These are phyloP conservation scores for Linaria vulgaris DNA, from an alignment of 257 asterid genomes.

Conservation along the genomic window DNA sequence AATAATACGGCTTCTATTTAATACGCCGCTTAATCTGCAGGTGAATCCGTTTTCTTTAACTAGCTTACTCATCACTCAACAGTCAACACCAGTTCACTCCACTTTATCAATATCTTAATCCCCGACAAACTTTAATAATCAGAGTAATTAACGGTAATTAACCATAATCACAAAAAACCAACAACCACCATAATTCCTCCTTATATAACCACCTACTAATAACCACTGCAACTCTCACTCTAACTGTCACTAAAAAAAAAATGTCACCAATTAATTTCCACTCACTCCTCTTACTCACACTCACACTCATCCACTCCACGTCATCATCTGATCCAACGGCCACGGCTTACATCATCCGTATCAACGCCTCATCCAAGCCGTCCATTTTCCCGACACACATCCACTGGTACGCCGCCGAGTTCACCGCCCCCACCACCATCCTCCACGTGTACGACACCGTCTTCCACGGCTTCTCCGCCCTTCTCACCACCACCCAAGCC, in stretches of 20 bases:
- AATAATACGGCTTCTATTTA: neutral
- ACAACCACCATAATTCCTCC: constrained; percentile 38
- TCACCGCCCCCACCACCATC: constrained; percentile 60
- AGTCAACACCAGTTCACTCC: constrained; percentile 28
- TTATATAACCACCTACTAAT: too few species aligned
- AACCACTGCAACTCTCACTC: too few species aligned
- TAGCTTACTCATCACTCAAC: constrained; percentile 27
- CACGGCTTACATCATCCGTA: constrained; percentile 75
- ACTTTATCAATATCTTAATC: too few species aligned
- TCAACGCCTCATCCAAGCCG: constrained; percentile 71
- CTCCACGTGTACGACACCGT: constrained; percentile 87
- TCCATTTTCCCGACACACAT: constrained; percentile 77
- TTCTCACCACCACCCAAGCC: constrained; percentile 58
- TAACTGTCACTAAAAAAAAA: too few species aligned
- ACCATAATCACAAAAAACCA: neutral
- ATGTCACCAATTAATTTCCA: too few species aligned
- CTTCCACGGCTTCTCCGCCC: constrained; percentile 94
- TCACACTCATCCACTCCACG: constrained; percentile 22
- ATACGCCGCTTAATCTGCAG: constrained; percentile 32
- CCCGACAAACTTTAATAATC: constrained; percentile 2
- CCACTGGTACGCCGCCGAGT: constrained; percentile 93
- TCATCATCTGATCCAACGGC: constrained; percentile 42
- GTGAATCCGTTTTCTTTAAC: constrained; percentile 27
- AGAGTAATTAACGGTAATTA: constrained; percentile 29
- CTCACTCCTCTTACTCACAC: constrained; percentile 22